phyloP scores from a whole-genome alignment of 495 filamentous ascomycete species.

The Glutinoglossum americanum region DNA sequence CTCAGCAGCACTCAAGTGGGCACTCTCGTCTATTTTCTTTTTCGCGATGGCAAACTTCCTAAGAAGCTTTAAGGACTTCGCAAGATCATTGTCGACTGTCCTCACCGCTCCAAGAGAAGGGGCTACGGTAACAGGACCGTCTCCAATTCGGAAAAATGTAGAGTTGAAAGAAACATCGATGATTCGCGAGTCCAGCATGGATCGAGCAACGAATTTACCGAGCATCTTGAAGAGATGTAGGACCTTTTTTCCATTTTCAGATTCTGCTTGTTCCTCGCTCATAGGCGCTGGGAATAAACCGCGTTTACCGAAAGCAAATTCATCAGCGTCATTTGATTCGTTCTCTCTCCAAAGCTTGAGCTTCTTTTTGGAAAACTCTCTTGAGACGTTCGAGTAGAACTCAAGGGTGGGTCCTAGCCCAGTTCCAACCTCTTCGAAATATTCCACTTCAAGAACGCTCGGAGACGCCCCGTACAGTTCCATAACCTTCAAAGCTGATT shows the following conservation, averaged over 20 bases:
- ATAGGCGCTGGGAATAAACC: slow-evolving; percentile 90
- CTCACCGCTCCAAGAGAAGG: slow-evolving; percentile 86
- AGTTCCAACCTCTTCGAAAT: slow-evolving; percentile 96
- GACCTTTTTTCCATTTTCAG: slow-evolving; percentile 60
- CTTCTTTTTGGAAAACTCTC: slow-evolving; percentile 92
- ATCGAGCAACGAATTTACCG: slow-evolving; percentile 91
- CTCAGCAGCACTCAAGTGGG: slow-evolving; percentile 35
- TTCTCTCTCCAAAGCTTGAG: slow-evolving; percentile 90
- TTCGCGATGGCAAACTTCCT: slow-evolving; percentile 74
- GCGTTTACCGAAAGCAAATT: slow-evolving; percentile 68
- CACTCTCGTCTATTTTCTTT: slow-evolving; percentile 54
- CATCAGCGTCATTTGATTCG: slow-evolving; percentile 49
- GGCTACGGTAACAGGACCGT: slow-evolving; percentile 45
- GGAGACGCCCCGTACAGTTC: slow-evolving; percentile 91
- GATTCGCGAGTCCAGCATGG: slow-evolving; percentile 95
- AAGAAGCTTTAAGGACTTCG: slow-evolving; percentile 64
- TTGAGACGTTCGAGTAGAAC: slow-evolving; percentile 95
- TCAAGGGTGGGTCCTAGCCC: slow-evolving; percentile 91
- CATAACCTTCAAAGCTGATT: slow-evolving; percentile 99
- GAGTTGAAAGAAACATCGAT: slow-evolving; percentile 97
- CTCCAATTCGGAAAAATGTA: slow-evolving; percentile 88
- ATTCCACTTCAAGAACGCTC: slow-evolving; percentile 91
- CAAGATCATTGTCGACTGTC: slow-evolving; percentile 69
- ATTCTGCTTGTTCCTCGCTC: slow-evolving; percentile 50
- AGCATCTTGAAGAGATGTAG: slow-evolving; percentile 81